Base-by-base conservation (phyloP, 2,329 filamentous ascomycete species). In the Calonectria fujianensis region DNA sequence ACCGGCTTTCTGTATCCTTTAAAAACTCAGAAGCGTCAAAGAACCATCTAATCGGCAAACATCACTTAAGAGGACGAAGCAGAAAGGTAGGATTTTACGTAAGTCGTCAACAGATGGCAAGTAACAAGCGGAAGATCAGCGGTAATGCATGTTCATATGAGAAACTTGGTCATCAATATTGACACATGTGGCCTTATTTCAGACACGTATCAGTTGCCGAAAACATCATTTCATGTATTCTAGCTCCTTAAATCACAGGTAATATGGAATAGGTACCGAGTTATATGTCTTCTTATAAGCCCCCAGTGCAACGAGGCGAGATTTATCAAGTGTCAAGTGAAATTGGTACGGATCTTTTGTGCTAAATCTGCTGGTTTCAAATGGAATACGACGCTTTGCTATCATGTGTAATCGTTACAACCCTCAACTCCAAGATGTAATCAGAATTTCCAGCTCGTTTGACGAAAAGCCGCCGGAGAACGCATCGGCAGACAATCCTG, bases 401-500 rank as follows among this genome's bases (percentile, higher is more conserved):
- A 41, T 41, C 57, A 63, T 63, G 57, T 29, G 39, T 37, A 18
- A 29, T 63, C 35, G 27, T 41, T 63, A 10, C 39, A 41, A 27
- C 35, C 57, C 29, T 63, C 37, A 63, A 29, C 16, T 35, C 57
- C 57, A 74, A 48, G 61, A 65, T 14, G 72, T 63, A 6, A 80
- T 63, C 11, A 75, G 41, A 24, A 82, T 76, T 0, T 79, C 74
- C 7, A 80, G 32, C 14, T 76, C 54, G 10, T 81, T 78, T 0
- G 80, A 80, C 57, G 59, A 54, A 54, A 80, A 83, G 8, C 57
- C 39, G 0, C 81, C 81, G 18, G 75, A 78, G 24, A 78, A 67
- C 20, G 77, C 77, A 13, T 79, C 76, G 1, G 80, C 74, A n/a
- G 72, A 74, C 8, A 72, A 32, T 9, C 70, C 69, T 1, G 76